Evolutionary conservation across 495 filamentous ascomycete genomes (phyloP), one percentile per base, ranked within the genome.

Genomic region (Podospora pseudopauciseta): DNA sequence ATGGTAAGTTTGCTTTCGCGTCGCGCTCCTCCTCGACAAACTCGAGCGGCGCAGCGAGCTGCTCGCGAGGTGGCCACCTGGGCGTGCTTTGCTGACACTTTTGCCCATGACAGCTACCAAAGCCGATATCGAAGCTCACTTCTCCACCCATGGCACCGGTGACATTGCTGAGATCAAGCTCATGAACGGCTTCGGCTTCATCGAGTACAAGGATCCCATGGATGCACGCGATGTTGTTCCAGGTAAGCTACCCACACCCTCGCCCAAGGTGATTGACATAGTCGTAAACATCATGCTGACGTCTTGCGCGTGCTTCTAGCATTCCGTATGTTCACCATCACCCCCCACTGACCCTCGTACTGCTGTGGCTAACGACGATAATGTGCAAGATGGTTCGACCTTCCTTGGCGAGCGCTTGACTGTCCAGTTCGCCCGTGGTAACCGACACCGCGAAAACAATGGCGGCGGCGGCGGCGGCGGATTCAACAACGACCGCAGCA

Each of bases 111-210:
- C 81, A 97, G 94, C 92, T 74, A 97, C 93, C 78, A 98, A 98
- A 83, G 88, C 90, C 78, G 96, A 98, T 76, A 90, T 99, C 76
- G 94, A 97, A 81, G 88, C 91, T 72, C 95, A 98, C 80, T 99
- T 99, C 81, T 90, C 90, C 74, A 92, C 87, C 74, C 92, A 97
- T 87, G 95, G 94, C 69, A 92, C 93, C 72, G 95, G 95, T 71
- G 94, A 96, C 79, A 97, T 99, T 73, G 94, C 90, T 67, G 95
- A 99, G 83, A 93, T 99, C 85, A 99, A 99, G 85, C 89, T 99
- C 70, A 99, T 98, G 96, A 97, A 96, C 78, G 95, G 95, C 71
- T 99, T 99, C 76, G 95, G 95, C 79, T 99, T 99, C 81, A 96
- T 99, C 76, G 96, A 99, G 79, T 99, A 98, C 80, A 94, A 97